These are phyloP conservation scores for Excoecaria cochinchinensis DNA, from an alignment of 345 rosid genomes.

Conservation along the genomic window DNA sequence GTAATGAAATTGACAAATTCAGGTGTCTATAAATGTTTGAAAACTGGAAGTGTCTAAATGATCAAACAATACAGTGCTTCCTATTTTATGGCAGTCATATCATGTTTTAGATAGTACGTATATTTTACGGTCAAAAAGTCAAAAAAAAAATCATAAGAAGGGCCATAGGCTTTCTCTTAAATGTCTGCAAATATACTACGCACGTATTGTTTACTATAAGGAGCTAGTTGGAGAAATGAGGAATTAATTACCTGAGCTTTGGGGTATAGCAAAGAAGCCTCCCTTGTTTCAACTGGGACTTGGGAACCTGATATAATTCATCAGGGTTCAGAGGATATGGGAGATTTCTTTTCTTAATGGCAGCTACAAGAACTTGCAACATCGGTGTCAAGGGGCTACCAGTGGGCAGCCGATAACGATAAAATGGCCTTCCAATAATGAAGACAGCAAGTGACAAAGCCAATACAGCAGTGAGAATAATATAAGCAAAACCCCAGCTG, in stretches of 20 bases:
- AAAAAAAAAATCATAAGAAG: too few relatives aligned
- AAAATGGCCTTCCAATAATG: conserved; percentile 61
- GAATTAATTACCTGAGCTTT: conserved; percentile 59
- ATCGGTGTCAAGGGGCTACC: conserved; percentile 91
- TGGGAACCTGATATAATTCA: conserved; percentile 51
- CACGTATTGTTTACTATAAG: too few relatives aligned
- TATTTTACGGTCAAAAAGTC: too few relatives aligned
- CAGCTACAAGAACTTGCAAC: conserved; percentile 75
- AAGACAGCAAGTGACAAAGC: conserved; percentile 60
- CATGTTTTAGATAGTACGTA: too few relatives aligned
- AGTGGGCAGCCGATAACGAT: conserved; percentile 60
- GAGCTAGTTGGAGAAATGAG: too few relatives aligned
- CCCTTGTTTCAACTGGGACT: conserved; percentile 37
- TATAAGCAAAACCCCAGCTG: conserved; percentile 80
- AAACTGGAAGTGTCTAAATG: too few relatives aligned
- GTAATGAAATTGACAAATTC: too few relatives aligned
- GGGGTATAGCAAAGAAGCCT: conserved; percentile 66
- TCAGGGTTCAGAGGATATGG: conserved; percentile 52
- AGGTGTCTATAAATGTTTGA: too few relatives aligned
- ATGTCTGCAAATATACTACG: too few relatives aligned
- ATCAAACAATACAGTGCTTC: too few relatives aligned
- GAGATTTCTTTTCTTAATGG: conserved; percentile 68
- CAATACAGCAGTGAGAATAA: conserved; percentile 61
- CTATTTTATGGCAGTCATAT: too few relatives aligned
- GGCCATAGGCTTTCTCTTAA: too few relatives aligned